phyloP scores from a whole-genome alignment of 495 filamentous ascomycete species.

The Podospora australis region DNA sequence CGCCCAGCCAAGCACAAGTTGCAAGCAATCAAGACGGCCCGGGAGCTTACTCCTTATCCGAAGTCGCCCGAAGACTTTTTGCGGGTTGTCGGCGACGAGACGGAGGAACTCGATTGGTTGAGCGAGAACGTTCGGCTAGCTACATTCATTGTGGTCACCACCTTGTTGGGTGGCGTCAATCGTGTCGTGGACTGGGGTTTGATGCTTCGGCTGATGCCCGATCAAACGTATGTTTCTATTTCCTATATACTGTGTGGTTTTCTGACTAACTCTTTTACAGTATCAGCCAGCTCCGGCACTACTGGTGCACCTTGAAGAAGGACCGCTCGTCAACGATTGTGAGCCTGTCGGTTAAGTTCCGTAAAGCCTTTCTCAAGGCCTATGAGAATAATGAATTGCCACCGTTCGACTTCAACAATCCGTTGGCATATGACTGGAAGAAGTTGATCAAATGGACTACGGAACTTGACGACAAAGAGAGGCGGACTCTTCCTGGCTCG shows the following conservation, averaged over 20 bases:
- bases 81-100: conserved; percentile 20
- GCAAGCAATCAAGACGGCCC: conserved; percentile 31
- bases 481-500: conserved; percentile 32
- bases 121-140: conserved; percentile 49
- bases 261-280: conserved; percentile 5
- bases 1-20: conserved; percentile 25
- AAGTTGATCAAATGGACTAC: conserved; percentile 64
- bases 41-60: conserved; percentile 33
- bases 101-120: conserved; percentile 30
- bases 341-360: conserved; percentile 69
- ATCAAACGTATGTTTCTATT: conserved; percentile 31
- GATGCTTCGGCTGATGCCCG: conserved; percentile 58
- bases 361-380: conserved; percentile 64
- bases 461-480: conserved; percentile 31
- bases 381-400: conserved; percentile 66
- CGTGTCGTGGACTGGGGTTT: conserved; percentile 67
- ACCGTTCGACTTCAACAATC: conserved; percentile 62
- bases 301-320: conserved; percentile 52
- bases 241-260: not conserved
- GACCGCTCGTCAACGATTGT: conserved; percentile 57
- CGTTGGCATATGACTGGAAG: conserved; percentile 71
- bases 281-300: conserved; percentile 50
- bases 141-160: conserved; percentile 67
- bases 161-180: conserved; percentile 66
- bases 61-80: conserved; percentile 31